Evolutionary conservation across 106 monocot species (phyloP), one percentile per base, ranked within the genome.

Genomic region (Vanilla planifolia): DNA sequence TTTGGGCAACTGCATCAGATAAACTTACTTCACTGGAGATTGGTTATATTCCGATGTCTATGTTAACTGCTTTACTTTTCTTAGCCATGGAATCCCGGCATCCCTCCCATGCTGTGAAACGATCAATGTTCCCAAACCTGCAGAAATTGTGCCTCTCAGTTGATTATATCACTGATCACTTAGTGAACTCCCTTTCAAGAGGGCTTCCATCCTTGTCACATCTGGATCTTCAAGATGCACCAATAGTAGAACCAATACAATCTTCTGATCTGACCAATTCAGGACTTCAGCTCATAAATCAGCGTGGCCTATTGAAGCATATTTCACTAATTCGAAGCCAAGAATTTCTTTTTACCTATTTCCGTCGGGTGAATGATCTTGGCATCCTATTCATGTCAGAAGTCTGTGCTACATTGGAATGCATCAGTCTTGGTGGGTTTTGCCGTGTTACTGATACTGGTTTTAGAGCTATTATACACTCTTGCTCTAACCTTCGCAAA

Each of bases 181-280:
- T 91, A 53, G 42, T 98, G 44, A 33, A 35, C 13, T 76, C 77
- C 19, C 79, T 98, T 60, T 91, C 96, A 59, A 55, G 53, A 33
- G 76, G 73, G 33, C 79, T 98, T 26, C 72, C 81, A 27, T 72
- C 51, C 15, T 67, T 98, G 63, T 75, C 71, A 35, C 78, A 88
- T 72, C 62, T 98, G 67, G 91, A 98, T 46, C 91, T 98, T 45
- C 84, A 98, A 60, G 96, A 98, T 79, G 65, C 96, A 46, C 96
- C 96, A 3, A 59, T 84, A 8, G 36, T 65, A 25, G 96, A 98
- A 64, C 87, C 96, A 23, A 37, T 41, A 35, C 22, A 34, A 58
- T 36, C 60, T 43, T 51, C 67, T 9, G 96, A 98, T 71, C 91
- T 98, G 40, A 91, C 91, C 36, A 85, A 91, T 70, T 59, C 60